phyloP scores from a whole-genome alignment of 129 eudicot genomes.

The Calendula officinalis region DNA sequence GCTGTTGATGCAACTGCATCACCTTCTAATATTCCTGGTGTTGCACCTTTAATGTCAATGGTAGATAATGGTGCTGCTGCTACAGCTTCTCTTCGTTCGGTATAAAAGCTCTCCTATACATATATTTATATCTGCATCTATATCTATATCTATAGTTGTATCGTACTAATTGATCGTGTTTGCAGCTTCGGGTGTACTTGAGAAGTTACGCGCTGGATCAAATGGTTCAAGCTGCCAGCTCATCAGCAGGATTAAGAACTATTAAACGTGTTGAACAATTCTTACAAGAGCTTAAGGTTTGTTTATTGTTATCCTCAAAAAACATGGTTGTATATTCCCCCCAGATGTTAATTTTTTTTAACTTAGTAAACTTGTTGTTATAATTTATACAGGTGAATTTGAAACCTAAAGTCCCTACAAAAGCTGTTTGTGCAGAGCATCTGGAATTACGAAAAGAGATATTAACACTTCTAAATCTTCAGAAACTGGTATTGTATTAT shows the following conservation, averaged over 20 bases:
- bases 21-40: constrained; percentile 54
- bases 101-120: constrained; percentile 23
- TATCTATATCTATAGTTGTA: background rate
- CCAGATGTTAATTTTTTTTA: background rate
- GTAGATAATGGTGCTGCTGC: constrained; percentile 72
- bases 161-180: constrained; percentile 22
- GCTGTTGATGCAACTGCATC: constrained; percentile 43
- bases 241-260: constrained; percentile 83
- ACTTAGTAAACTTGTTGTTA: background rate
- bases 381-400: constrained; percentile 63
- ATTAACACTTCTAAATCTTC: constrained; percentile 73
- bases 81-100: constrained; percentile 87
- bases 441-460: constrained; percentile 88
- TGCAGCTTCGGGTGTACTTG: constrained; percentile 89
- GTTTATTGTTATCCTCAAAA: constrained; percentile 42
- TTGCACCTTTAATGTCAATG: constrained; percentile 47
- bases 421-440: constrained; percentile 90
- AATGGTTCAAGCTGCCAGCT: constrained; percentile 96
- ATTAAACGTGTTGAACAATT: constrained; percentile 91
- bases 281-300: constrained; percentile 95
- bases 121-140: background rate
- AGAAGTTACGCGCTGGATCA: constrained; percentile 83
- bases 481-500: constrained; percentile 56
- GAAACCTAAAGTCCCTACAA: constrained; percentile 92
- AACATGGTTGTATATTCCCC: background rate